A percentile compares a stretch with the other conserved stretches of the same genome.
Evolutionary conservation across 2,329 filamentous ascomycete genomes (phyloP).

Genomic region (Trichoderma semiorbis): DNA sequence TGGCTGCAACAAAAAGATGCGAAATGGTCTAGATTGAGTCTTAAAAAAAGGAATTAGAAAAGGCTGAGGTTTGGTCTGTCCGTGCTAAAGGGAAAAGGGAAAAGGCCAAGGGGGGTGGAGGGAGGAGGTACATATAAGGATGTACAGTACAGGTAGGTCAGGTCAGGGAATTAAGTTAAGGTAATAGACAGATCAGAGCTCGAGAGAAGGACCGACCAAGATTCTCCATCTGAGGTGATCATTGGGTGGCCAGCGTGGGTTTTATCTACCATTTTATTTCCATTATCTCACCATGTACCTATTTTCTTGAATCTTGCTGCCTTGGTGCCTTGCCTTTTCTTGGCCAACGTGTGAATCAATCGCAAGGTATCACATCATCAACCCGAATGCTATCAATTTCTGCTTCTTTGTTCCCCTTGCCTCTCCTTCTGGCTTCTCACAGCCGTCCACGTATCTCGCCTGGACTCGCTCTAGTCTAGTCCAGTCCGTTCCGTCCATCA

Average conservation of each 20-base stretch:
- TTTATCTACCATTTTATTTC: neutral
- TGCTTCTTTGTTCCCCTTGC: neutral
- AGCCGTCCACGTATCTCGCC: slow-evolving; percentile 1
- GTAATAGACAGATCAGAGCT: neutral
- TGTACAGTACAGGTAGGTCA: neutral
- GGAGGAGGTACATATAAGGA: neutral
- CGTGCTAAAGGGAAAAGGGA: slow-evolving; percentile 20
- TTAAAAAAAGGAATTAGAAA: slow-evolving; percentile 27
- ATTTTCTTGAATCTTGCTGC: neutral
- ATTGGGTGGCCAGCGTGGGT: neutral
- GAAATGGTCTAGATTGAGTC: neutral
- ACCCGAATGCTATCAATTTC: neutral
- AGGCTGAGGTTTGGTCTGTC: slow-evolving; percentile 12
- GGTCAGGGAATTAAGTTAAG: neutral
- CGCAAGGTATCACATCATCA: no score
- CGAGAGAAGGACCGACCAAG: neutral
- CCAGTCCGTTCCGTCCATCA: neutral
- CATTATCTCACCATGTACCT: neutral
- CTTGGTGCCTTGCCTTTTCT: neutral
- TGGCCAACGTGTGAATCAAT: no score
- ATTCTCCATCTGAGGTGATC: neutral
- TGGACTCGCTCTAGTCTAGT: neutral
- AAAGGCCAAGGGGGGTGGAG: slow-evolving; percentile 18
- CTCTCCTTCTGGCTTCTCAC: neutral
- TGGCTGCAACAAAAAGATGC: neutral